Base-by-base conservation (phyloP, 1,139 yeast species). In the Taiozyma sp. region DNA sequence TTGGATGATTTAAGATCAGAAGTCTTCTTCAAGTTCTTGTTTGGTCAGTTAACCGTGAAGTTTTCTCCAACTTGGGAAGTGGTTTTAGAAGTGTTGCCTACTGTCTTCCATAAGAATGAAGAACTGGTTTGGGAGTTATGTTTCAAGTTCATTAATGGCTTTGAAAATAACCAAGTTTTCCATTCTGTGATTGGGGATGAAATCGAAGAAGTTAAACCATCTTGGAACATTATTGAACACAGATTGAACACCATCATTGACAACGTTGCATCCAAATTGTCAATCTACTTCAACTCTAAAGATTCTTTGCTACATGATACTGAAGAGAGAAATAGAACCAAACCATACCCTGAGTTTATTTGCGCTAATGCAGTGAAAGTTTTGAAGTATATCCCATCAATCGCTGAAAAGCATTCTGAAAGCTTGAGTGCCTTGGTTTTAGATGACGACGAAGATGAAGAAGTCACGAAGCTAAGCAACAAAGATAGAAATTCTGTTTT, bases 31-130 rank as follows among this genome's bases (percentile, higher is more conserved):
- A 74, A 77, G 39, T 88, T 76, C 63, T 56, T 85, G 49, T 81
- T 89, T 65, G 98, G 97, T 29, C 73, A 87, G 55, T 69, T 91
- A 47, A 76, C 90, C 1, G 83, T 83, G 45, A 79, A 80, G 54
- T 90, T 93, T 61, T 87, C 89, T 54, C 99, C 99, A 2, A 75
- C 85, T 30, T 89, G 96, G 96, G 78, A 80, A 22, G 88, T 87
- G 6, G 85, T 87, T 3, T 71, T 75, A 50, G 93, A 85, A 54
- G 75, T 79, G 7, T 62, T 88, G 10, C 80, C 84, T 0, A 62
- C 65, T 8, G 66, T 85, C 10, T 67, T 72, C 13, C 71, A 68
- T 13, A 74, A 74, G 47, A 71, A 77, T 49, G 73, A 76, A 6
- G 67, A 67, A 0, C 53, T 71, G 7, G 73, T 88, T 1, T 91